Percentiles rank a stretch among this genome's conserved stretches.
phyloP scores from a whole-genome alignment of 768 basidiomycete genomes.

The Lactifluus subvellereus region DNA sequence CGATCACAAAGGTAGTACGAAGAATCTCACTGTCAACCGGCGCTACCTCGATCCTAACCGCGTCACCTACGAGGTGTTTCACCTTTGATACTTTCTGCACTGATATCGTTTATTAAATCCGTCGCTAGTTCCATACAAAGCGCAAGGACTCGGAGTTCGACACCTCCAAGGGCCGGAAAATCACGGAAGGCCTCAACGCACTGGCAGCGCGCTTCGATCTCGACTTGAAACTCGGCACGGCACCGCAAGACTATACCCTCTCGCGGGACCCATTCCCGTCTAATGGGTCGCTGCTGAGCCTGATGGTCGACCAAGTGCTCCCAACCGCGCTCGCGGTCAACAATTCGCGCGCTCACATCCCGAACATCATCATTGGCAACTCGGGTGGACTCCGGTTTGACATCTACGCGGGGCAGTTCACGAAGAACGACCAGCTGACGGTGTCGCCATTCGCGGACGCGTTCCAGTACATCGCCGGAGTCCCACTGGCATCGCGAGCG shows the following conservation, averaged over 20 bases:
- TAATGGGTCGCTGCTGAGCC: slow-evolving; percentile 51
- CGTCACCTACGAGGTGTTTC: slow-evolving; percentile 60
- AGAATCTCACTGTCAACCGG: slow-evolving; percentile 57
- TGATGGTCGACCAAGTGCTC: slow-evolving; percentile 45
- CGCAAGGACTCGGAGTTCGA: slow-evolving; percentile 52
- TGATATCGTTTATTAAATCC: neutral
- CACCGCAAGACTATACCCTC: slow-evolving; percentile 72
- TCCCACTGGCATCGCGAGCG: slow-evolving; percentile 47
- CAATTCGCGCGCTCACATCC: slow-evolving; percentile 54
- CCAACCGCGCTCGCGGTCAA: slow-evolving; percentile 47
- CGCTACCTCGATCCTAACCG: slow-evolving; percentile 79
- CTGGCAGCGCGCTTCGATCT: slow-evolving; percentile 60
- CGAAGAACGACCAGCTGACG: slow-evolving; percentile 75
- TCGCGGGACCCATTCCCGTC: slow-evolving; percentile 59
- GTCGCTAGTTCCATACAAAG: slow-evolving; percentile 58
- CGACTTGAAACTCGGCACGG: slow-evolving; percentile 55
- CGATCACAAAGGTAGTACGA: slow-evolving; percentile 34
- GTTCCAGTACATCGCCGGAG: slow-evolving; percentile 56
- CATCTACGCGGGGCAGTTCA: slow-evolving; percentile 63
- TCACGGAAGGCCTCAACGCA: slow-evolving; percentile 49
- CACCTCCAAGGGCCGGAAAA: slow-evolving; percentile 45
- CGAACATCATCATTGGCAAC: slow-evolving; percentile 61
- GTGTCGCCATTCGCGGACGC: slow-evolving; percentile 61
- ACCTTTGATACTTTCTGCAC: neutral
- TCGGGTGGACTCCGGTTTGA: slow-evolving; percentile 63